Percentiles rank a stretch among this genome's conserved stretches.
Evolutionary conservation across 805 yeast species (phyloP).

Genomic region (Suhomyces sp.): DNA sequence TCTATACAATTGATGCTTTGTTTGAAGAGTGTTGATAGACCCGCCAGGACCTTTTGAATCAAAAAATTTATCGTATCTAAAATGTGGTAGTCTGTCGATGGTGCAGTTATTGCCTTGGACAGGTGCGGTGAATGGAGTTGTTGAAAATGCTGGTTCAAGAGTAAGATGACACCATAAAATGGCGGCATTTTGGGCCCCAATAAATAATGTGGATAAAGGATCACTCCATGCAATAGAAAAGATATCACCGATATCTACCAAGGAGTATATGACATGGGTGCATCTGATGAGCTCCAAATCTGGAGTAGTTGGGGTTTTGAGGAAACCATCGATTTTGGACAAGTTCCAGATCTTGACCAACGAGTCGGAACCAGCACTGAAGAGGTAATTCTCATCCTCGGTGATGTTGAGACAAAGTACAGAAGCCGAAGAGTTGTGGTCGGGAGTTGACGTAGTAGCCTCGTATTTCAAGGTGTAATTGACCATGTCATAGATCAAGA

Average conservation of each 20-base stretch:
- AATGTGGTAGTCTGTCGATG: conserved; percentile 45
- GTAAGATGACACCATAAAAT: conserved; percentile 63
- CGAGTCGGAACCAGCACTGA: conserved; percentile 90
- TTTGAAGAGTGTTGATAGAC: conserved; percentile 29
- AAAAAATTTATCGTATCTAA: conserved; percentile 78
- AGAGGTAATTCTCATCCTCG: conserved; percentile 54
- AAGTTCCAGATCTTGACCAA: conserved; percentile 83
- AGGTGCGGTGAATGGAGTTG: conserved; percentile 1
- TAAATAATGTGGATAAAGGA: conserved; percentile 57
- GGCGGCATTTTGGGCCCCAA: conserved; percentile 93
- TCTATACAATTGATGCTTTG: conserved; percentile 23
- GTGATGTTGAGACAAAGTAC: conserved; percentile 67
- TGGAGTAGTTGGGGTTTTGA: conserved; percentile 3
- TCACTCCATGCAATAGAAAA: conserved; percentile 77
- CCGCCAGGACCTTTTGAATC: conserved; percentile 90
- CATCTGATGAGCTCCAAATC: conserved; percentile 21
- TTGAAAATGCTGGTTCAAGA: not conserved
- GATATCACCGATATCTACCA: conserved; percentile 90
- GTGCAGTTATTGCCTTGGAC: too few relatives aligned
- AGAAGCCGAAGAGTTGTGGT: conserved; percentile 74
- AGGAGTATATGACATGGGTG: conserved; percentile 74
- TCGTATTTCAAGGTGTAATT: conserved; percentile 58
- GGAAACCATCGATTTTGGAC: conserved; percentile 20
- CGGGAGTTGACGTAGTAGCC: conserved; percentile 41
- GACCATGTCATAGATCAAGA: conserved; percentile 65